Evolutionary conservation across 1,284 basidiomycete species (phyloP).

Genomic region (Ganoderma leucocontextum): DNA sequence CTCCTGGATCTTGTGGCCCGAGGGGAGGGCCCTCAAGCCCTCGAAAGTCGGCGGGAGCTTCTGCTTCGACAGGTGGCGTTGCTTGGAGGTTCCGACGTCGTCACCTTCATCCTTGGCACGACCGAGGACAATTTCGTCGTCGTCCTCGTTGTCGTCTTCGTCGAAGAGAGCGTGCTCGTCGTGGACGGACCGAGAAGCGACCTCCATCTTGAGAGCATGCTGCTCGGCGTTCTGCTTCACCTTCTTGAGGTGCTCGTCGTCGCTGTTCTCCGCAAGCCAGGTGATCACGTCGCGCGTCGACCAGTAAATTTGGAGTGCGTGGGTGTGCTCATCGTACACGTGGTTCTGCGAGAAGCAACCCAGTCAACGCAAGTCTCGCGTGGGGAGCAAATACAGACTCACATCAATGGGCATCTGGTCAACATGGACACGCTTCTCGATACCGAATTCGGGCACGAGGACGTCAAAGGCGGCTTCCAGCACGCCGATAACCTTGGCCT

Average conservation of each 20-base stretch:
- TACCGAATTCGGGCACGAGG: constrained; percentile 91
- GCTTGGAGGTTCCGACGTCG: constrained; percentile 70
- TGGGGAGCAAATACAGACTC: constrained; percentile 3
- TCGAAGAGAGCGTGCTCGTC: constrained; percentile 91
- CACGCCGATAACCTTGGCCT: constrained; percentile 93
- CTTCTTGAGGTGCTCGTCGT: constrained; percentile 93
- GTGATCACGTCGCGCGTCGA: constrained; percentile 90
- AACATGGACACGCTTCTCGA: constrained; percentile 98
- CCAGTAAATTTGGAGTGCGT: constrained; percentile 93
- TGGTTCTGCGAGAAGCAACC: constrained; percentile 67
- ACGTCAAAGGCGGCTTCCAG: constrained; percentile 98
- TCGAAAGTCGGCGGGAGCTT: constrained; percentile 81
- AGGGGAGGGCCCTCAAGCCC: constrained; percentile 72
- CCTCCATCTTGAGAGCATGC: constrained; percentile 88
- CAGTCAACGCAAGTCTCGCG: not conserved
- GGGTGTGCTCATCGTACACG: constrained; percentile 92
- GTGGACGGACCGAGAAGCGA: constrained; percentile 78
- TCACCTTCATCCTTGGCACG: constrained; percentile 56
- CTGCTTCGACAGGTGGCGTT: constrained; percentile 78
- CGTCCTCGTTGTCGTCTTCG: constrained; percentile 81
- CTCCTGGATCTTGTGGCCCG: constrained; percentile 92
- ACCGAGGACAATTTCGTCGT: constrained; percentile 84
- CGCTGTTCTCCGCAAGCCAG: constrained; percentile 93
- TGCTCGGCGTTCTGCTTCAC: constrained; percentile 90
- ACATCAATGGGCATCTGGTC: constrained; percentile 99